A percentile compares a stretch with the other conserved stretches of the same genome.
phyloP scores from a whole-genome alignment of 345 rosid genomes.

The Eucalyptus dawsonii region DNA sequence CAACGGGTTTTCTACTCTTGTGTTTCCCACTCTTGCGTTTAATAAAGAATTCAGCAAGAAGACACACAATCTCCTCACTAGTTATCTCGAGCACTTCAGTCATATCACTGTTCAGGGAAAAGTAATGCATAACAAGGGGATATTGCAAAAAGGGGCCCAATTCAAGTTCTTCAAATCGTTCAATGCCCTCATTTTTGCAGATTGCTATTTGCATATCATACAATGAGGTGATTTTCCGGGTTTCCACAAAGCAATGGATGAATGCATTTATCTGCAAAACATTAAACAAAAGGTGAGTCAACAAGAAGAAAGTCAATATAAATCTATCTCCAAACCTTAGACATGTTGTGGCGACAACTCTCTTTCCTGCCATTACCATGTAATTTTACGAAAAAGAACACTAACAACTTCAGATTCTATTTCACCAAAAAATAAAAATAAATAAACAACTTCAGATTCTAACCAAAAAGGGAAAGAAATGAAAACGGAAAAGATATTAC shows the following conservation, averaged over 20 bases:
- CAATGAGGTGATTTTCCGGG: background rate
- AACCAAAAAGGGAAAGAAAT: background rate
- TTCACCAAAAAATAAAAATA: background rate
- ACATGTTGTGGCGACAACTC: background rate
- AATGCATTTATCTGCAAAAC: background rate
- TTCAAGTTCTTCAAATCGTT: background rate
- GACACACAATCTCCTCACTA: constrained; percentile 39
- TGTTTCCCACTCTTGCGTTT: background rate
- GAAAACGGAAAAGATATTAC: background rate
- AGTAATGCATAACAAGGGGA: constrained; percentile 51
- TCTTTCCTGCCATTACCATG: background rate
- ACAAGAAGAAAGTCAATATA: background rate
- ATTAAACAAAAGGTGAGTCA: background rate
- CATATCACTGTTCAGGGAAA: constrained; percentile 26
- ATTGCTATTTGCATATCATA: background rate
- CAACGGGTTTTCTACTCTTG: constrained; percentile 15
- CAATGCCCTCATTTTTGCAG: background rate
- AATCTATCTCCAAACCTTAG: background rate
- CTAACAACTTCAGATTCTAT: background rate
- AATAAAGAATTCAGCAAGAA: constrained; percentile 34
- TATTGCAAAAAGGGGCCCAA: background rate
- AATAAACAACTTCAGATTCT: background rate
- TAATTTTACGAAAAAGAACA: background rate
- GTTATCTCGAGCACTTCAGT: constrained; percentile 45
- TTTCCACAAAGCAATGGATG: background rate